phyloP scores from a whole-genome alignment of 192 early-diverging fungal species.

The Backusella macrospora region DNA sequence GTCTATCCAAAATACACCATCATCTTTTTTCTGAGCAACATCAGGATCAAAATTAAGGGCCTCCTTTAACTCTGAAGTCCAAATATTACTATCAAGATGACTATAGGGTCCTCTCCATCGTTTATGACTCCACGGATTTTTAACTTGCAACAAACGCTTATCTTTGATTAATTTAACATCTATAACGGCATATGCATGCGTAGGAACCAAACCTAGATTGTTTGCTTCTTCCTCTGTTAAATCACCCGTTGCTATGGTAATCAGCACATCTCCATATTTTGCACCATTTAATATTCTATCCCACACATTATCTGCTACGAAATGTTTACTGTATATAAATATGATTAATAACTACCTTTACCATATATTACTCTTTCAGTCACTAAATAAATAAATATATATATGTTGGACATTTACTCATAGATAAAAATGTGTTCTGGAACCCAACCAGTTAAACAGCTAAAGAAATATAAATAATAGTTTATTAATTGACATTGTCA shows the following conservation, averaged over 20 bases:
- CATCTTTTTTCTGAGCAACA: slow-evolving; percentile 67
- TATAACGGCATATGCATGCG: slow-evolving; percentile 90
- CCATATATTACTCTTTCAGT: neutral
- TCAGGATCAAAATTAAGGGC: slow-evolving; percentile 74
- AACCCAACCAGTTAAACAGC: slow-evolving; percentile 90
- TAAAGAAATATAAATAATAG: slow-evolving; percentile 31
- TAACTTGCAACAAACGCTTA: slow-evolving; percentile 75
- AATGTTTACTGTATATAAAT: slow-evolving; percentile 41
- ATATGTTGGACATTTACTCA: slow-evolving; percentile 45
- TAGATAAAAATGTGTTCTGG: slow-evolving; percentile 90
- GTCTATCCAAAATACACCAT: slow-evolving; percentile 91
- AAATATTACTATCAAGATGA: slow-evolving; percentile 61
- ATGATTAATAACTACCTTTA: neutral
- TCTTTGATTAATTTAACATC: slow-evolving; percentile 66
- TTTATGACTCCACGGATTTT: slow-evolving; percentile 93
- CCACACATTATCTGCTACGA: slow-evolving; percentile 75
- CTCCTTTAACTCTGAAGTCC: slow-evolving; percentile 71
- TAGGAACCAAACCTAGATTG: slow-evolving; percentile 76
- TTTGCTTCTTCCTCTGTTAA: slow-evolving; percentile 67
- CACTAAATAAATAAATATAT: neutral
- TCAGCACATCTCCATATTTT: slow-evolving; percentile 70
- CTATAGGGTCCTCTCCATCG: slow-evolving; percentile 83
- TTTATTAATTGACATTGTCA: neutral
- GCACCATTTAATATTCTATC: slow-evolving; percentile 67
- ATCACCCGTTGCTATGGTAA: slow-evolving; percentile 86